A percentile compares a stretch with the other conserved stretches of the same genome.
Evolutionary conservation across 345 rosid genomes (phyloP).

Genomic region (Firmiana major): DNA sequence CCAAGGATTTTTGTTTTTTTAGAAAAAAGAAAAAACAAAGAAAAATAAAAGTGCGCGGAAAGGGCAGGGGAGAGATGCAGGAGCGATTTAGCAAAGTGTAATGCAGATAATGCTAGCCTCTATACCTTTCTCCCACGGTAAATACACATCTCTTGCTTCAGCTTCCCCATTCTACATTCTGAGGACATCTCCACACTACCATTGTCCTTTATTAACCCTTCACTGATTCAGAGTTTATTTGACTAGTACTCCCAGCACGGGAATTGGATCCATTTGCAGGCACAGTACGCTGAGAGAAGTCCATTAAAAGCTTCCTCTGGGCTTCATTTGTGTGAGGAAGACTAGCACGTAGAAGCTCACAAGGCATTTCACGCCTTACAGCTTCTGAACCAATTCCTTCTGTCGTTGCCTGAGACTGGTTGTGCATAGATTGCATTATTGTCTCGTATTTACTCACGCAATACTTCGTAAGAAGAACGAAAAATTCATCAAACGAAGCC

Average conservation of each 20-base stretch:
- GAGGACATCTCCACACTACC: background rate
- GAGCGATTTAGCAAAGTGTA: background rate
- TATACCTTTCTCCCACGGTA: background rate
- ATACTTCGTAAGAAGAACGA: slow-evolving; percentile 79
- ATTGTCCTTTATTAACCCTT: slow-evolving; percentile 35
- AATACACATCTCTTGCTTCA: slow-evolving; percentile 1
- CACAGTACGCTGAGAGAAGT: slow-evolving; percentile 61
- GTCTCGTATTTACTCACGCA: slow-evolving; percentile 86
- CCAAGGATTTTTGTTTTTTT: background rate
- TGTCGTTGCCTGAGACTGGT: slow-evolving; percentile 37
- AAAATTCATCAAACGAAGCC: slow-evolving; percentile 92
- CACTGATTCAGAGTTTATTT: slow-evolving; percentile 61
- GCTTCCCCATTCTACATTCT: background rate
- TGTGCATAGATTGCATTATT: slow-evolving; percentile 50
- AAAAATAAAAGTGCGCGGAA: background rate
- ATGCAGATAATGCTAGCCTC: background rate
- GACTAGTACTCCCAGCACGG: slow-evolving; percentile 38
- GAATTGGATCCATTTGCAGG: slow-evolving; percentile 34
- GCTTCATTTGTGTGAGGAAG: slow-evolving; percentile 80
- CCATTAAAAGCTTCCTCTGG: slow-evolving; percentile 67
- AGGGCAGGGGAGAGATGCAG: background rate
- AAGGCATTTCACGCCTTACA: slow-evolving; percentile 87
- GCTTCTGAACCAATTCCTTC: slow-evolving; percentile 61
- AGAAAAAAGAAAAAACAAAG: background rate
- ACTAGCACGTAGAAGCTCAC: slow-evolving; percentile 84